Base-by-base conservation (phyloP, 352 stramenopile genomes). In the Phytopythium mirpurense region DNA sequence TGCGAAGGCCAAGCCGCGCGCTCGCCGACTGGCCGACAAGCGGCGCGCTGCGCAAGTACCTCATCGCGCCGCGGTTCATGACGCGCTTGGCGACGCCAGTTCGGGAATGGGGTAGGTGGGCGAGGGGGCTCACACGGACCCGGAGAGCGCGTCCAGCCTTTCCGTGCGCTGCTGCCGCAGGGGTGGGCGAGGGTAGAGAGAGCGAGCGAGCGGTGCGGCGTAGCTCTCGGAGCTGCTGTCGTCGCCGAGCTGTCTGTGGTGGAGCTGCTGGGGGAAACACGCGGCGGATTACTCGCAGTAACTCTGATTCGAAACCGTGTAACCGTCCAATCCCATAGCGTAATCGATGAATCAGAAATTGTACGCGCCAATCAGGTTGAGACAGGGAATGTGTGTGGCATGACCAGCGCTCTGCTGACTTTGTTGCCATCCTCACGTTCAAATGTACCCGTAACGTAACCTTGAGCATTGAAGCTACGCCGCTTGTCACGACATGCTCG, bases 21-120 rank as follows among this genome's bases (percentile, higher is more conserved):
- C 32, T 10, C 27, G 18, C 27, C 31, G 27, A 21, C 27, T 31
- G 45, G 31, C 31, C 31, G 31, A 23, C 32, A 7, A 53, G 31
- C 46, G 29, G 41, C 27, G 27, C 27, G 45, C 45, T 2, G 10
- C 41, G 23, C 41, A 29, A 47, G 31, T 52, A 52, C 46, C 46
- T 53, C 46, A 53, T 53, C 18, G 46, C 46, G 32, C 11, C 46
- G 19, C 32, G 46, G 32, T 32, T 38, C 46, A 53, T 53, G 19
- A 19, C 15, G 23, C 24, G 15, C 9, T 32, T 5, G 9, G 9
- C 29, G 29, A 9, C 29, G 42, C 42, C 3, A 12, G n/a, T 32
- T 49, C 24, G 42, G 26, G 18, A 35, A n/a, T 49, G 26, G 7
- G 8, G 15, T 8, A 23, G 9, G 37, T 11, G 37, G n/a, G 2